Percentiles rank a stretch among this genome's conserved stretches.
Evolutionary conservation across 345 rosid genomes (phyloP).

Genomic region (Psidium guajava): DNA sequence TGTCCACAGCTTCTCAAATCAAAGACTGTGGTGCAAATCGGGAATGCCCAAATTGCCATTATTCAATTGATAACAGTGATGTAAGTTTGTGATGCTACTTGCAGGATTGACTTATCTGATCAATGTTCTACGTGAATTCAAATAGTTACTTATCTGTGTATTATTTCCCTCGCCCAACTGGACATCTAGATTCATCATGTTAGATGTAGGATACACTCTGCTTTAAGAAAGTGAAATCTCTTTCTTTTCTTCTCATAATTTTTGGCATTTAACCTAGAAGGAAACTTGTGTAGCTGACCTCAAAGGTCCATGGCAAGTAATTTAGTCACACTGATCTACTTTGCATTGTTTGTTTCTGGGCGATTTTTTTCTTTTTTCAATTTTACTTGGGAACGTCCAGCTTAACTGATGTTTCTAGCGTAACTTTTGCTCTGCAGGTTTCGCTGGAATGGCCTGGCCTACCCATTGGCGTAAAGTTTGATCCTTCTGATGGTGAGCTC

Average conservation of each 20-base stretch:
- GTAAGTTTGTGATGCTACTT: conserved; percentile 19
- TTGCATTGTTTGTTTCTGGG: not conserved
- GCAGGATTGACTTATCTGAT: not conserved
- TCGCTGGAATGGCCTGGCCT: conserved; percentile 73
- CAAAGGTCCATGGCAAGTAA: not conserved
- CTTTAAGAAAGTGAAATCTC: not conserved
- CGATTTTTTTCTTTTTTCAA: not conserved
- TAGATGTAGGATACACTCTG: not conserved
- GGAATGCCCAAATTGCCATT: conserved; percentile 71
- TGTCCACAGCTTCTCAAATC: conserved; percentile 35
- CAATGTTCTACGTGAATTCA: not conserved
- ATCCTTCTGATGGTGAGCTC: conserved; percentile 73
- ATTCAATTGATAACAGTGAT: conserved; percentile 62
- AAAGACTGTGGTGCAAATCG: conserved; percentile 56
- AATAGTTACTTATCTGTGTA: not conserved
- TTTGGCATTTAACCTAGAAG: not conserved
- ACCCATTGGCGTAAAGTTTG: conserved; percentile 92
- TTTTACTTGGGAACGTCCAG: not conserved
- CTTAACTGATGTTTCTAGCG: not conserved
- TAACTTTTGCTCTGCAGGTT: conserved; percentile 27
- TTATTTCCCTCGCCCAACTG: not conserved
- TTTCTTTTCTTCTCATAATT: not conserved
- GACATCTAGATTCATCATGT: not conserved
- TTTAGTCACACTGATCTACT: not conserved
- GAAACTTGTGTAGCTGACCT: not conserved